Conservation (phyloP, 805 yeast genomes). For the Lipomyces orientalis region DNA sequence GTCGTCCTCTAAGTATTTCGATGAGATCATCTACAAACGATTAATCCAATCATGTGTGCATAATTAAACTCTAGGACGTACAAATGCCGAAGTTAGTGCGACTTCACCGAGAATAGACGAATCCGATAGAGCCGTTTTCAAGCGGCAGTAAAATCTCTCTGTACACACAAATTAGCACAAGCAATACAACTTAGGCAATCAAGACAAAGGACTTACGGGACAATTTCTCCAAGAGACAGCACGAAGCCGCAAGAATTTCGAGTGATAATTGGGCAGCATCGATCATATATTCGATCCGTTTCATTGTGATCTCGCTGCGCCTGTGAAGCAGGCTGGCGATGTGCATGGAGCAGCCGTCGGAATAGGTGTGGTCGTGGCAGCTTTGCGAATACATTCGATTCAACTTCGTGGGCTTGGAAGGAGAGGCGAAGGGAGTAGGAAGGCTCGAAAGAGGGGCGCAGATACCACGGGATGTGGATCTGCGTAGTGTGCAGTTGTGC, state of each 20-base stretch:
- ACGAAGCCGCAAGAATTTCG: slow-evolving; percentile 2
- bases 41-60: not conserved
- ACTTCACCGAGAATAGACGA: not conserved
- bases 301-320: slow-evolving; percentile 2
- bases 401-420: not conserved
- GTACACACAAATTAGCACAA: not conserved
- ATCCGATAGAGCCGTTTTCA: not conserved
- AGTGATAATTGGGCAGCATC: not conserved
- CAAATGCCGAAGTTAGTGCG: slow-evolving; percentile 3
- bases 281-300: not conserved
- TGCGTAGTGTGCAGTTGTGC: not conserved
- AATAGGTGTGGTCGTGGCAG: not conserved
- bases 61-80: not conserved
- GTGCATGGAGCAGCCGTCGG: slow-evolving; percentile 13
- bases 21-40: not conserved
- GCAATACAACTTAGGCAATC: not conserved
- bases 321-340: slow-evolving; percentile 4
- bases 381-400: not conserved
- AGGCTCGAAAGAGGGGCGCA: slow-evolving; percentile 2
- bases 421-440: slow-evolving; percentile 5
- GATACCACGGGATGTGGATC: not conserved
- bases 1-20: not conserved
- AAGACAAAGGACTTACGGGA: not conserved
- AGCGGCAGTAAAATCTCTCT: not conserved
- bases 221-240: not conserved